These are phyloP conservation scores for Naganishia liquefaciens DNA, from an alignment of 1,284 basidiomycete species.

Conservation along the genomic window DNA sequence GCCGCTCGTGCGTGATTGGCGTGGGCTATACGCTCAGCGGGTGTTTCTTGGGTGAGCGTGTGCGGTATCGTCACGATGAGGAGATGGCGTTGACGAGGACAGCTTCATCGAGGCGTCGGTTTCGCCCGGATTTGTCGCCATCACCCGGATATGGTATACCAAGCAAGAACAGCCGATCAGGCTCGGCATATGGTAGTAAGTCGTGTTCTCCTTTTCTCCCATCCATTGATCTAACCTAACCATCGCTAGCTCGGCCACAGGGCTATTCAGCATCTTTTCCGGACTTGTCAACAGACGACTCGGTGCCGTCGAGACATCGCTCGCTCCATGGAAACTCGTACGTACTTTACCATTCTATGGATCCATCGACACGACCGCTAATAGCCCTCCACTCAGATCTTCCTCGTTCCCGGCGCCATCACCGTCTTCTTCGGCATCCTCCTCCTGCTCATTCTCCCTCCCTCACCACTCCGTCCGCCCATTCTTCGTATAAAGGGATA, in stretches of 20 bases:
- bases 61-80: background rate
- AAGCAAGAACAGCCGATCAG: constrained; percentile 45
- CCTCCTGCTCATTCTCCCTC: constrained; percentile 21
- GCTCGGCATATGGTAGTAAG: constrained; percentile 25
- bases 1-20: constrained; percentile 52
- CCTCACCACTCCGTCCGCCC: constrained; percentile 9
- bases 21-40: constrained; percentile 57
- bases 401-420: constrained; percentile 24
- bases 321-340: constrained; percentile 23
- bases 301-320: constrained; percentile 15
- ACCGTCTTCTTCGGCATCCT: constrained; percentile 20
- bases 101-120: constrained; percentile 48
- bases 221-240: background rate
- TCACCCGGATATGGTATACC: constrained; percentile 59
- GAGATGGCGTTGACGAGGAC: too few species aligned
- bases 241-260: constrained; percentile 10
- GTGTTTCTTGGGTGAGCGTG: constrained; percentile 55
- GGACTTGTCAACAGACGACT: constrained; percentile 21
- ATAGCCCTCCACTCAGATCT: constrained; percentile 1
- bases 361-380: background rate
- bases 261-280: constrained; percentile 27
- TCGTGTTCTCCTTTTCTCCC: background rate
- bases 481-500: constrained; percentile 18
- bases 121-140: constrained; percentile 57
- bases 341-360: background rate